Percentiles rank a stretch among this genome's conserved stretches.
Conservation (phyloP, 2,329 filamentous ascomycete species). For the Setomelanomma holmii region DNA sequence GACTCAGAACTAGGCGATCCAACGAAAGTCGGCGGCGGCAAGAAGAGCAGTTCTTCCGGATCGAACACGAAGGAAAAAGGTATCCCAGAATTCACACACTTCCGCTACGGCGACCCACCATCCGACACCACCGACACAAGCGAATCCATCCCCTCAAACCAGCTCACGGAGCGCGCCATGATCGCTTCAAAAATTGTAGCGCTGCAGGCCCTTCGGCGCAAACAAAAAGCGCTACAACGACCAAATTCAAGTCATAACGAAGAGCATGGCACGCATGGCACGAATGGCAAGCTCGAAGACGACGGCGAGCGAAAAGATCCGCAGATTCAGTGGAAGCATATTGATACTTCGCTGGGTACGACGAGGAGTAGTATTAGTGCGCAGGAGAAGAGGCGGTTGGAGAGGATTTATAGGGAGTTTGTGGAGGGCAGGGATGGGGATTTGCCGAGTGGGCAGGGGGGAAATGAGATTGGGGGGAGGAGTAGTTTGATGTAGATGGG, state of each 20-base stretch:
- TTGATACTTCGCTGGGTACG: conserved; percentile 75
- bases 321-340: conserved; percentile 82
- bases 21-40: conserved; percentile 35
- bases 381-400: conserved; percentile 76
- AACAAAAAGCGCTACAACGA: conserved; percentile 59
- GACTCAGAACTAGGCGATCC: conserved; percentile 54
- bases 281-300: conserved; percentile 18
- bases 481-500: conserved; percentile 84
- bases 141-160: conserved; percentile 58
- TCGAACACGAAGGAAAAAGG: conserved; percentile 29
- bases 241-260: conserved; percentile 22
- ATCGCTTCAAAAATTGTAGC: conserved; percentile 83
- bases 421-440: conserved; percentile 91
- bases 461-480: conserved; percentile 88
- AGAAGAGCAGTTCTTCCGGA: conserved; percentile 33
- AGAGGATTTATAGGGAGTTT: conserved; percentile 90
- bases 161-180: conserved; percentile 77
- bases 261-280: too few relatives aligned
- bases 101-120: conserved; percentile 73
- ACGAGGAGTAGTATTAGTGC: conserved; percentile 84
- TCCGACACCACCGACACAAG: conserved; percentile 36
- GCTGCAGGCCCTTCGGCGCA: conserved; percentile 74
- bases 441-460: conserved; percentile 91
- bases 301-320: conserved; percentile 67
- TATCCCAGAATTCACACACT: conserved; percentile 63